These are phyloP conservation scores for Candida maris DNA, from an alignment of 805 yeast genomes.

Conservation along the genomic window DNA sequence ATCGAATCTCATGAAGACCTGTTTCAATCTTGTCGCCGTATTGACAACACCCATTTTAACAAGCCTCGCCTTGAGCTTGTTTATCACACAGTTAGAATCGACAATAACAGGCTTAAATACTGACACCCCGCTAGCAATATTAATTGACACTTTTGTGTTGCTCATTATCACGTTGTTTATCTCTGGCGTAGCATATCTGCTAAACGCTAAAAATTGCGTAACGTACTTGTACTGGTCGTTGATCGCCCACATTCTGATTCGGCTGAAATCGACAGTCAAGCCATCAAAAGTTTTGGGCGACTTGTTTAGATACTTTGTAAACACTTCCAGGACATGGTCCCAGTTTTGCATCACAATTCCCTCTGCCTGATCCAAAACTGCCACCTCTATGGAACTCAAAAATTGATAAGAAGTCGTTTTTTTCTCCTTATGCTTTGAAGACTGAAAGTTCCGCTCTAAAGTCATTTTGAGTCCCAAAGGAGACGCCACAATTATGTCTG, in stretches of 20 bases:
- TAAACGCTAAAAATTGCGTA: slow-evolving; percentile 74
- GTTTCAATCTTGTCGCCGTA: slow-evolving; percentile 50
- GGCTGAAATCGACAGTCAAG: slow-evolving; percentile 76
- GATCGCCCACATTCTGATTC: slow-evolving; percentile 89
- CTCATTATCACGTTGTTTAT: slow-evolving; percentile 57
- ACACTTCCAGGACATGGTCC: slow-evolving; percentile 68
- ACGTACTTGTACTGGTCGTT: slow-evolving; percentile 72
- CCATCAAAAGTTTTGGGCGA: slow-evolving; percentile 68
- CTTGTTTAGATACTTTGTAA: slow-evolving; percentile 66
- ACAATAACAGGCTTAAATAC: slow-evolving; percentile 48
- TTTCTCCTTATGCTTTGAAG: slow-evolving; percentile 33
- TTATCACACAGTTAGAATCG: slow-evolving; percentile 52
- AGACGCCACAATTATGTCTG: slow-evolving; percentile 86
- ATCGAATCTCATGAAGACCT: slow-evolving; percentile 70
- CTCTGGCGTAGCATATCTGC: slow-evolving; percentile 78
- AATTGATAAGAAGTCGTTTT: slow-evolving; percentile 63
- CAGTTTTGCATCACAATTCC: slow-evolving; percentile 90
- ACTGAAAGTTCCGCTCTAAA: slow-evolving; percentile 48
- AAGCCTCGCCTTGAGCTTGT: slow-evolving; percentile 48
- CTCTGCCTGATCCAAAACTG: slow-evolving; percentile 78
- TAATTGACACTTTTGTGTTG: slow-evolving; percentile 41
- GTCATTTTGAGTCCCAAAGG: slow-evolving; percentile 86
- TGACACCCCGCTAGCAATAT: slow-evolving; percentile 54
- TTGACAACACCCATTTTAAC: slow-evolving; percentile 29
- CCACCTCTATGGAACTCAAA: slow-evolving; percentile 80